These are phyloP conservation scores for Cryptococcus jaspeensis DNA, from an alignment of 1,284 basidiomycete species.

Conservation along the genomic window DNA sequence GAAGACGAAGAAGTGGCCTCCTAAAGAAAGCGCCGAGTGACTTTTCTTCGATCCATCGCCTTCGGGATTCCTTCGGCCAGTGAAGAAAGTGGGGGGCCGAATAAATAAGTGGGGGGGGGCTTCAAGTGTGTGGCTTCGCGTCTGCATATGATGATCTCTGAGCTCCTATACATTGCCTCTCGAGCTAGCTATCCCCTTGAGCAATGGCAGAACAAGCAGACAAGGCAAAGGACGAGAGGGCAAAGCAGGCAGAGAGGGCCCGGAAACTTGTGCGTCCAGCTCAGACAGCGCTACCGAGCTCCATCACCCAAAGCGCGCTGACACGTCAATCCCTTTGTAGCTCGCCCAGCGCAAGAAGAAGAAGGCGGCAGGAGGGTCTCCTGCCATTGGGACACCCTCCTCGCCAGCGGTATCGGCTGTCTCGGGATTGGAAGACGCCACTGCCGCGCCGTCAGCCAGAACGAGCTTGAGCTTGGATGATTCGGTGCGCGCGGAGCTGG, in stretches of 20 bases:
- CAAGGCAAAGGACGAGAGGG: slow-evolving; percentile 29
- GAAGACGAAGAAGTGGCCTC: too few species aligned
- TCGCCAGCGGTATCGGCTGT: slow-evolving; percentile 13
- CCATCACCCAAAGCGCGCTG: too few species aligned
- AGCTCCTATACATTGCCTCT: too few species aligned
- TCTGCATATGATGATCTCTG: too few species aligned
- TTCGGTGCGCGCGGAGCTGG: slow-evolving; percentile 8
- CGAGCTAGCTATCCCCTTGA: not conserved
- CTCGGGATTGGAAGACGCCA: slow-evolving; percentile 10
- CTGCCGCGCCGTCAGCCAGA: slow-evolving; percentile 25
- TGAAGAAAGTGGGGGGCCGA: too few species aligned
- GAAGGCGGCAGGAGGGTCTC: slow-evolving; percentile 20
- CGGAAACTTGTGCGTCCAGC: slow-evolving; percentile 39
- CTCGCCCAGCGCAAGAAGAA: slow-evolving; percentile 31
- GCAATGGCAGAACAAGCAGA: slow-evolving; percentile 4
- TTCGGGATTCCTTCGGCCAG: too few species aligned
- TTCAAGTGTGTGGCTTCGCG: too few species aligned
- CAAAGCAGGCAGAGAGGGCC: slow-evolving; percentile 47
- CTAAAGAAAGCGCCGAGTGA: too few species aligned
- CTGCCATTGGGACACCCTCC: slow-evolving; percentile 8
- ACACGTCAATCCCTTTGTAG: slow-evolving; percentile 1
- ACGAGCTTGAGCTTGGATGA: slow-evolving; percentile 20
- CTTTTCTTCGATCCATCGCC: too few species aligned
- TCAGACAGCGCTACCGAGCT: too few species aligned
- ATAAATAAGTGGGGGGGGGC: too few species aligned